Conservation (phyloP, 352 stramenopile species). For the Poterioochromonas sp. region DNA sequence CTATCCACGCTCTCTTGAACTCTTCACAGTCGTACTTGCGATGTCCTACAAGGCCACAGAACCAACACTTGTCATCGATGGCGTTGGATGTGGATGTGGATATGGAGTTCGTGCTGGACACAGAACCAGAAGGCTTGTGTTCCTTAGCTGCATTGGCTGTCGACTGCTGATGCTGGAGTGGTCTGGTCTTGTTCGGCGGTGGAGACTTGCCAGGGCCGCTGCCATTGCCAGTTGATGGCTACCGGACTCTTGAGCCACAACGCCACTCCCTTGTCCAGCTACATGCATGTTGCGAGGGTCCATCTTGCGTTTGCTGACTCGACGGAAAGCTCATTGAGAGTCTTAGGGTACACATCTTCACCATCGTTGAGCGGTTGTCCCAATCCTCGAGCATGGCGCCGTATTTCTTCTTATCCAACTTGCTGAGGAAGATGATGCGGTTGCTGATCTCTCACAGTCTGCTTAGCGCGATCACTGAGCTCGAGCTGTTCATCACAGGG, state of each 20-base stretch:
- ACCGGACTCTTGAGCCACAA: slow-evolving; percentile 8
- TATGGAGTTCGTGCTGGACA: slow-evolving; percentile 10
- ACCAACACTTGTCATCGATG: slow-evolving; percentile 7
- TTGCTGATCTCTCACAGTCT: slow-evolving; percentile 11
- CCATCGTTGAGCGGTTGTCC: slow-evolving; percentile 7
- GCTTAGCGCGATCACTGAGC: slow-evolving; percentile 7
- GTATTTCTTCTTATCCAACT: slow-evolving; percentile 12
- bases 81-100: slow-evolving; percentile 8
- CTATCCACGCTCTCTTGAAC: slow-evolving; percentile 10
- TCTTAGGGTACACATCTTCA: slow-evolving; percentile 13
- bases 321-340: slow-evolving; percentile 6
- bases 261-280: not conserved
- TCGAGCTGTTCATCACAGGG: slow-evolving; percentile 7
- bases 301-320: slow-evolving; percentile 4
- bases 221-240: slow-evolving; percentile 8
- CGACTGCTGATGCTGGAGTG: slow-evolving; percentile 2
- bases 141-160: slow-evolving; percentile 6
- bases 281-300: slow-evolving; percentile 8
- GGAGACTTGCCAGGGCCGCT: slow-evolving; percentile 4
- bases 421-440: not conserved
- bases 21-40: slow-evolving; percentile 10
- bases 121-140: slow-evolving; percentile 10
- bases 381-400: slow-evolving; percentile 5
- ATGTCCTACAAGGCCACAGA: slow-evolving; percentile 10
- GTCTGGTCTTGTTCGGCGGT: slow-evolving; percentile 7